A percentile compares a stretch with the other conserved stretches of the same genome.
These are phyloP conservation scores for Saccharomyces hybrid DNA, from an alignment of 1,139 yeast species.

Conservation along the genomic window DNA sequence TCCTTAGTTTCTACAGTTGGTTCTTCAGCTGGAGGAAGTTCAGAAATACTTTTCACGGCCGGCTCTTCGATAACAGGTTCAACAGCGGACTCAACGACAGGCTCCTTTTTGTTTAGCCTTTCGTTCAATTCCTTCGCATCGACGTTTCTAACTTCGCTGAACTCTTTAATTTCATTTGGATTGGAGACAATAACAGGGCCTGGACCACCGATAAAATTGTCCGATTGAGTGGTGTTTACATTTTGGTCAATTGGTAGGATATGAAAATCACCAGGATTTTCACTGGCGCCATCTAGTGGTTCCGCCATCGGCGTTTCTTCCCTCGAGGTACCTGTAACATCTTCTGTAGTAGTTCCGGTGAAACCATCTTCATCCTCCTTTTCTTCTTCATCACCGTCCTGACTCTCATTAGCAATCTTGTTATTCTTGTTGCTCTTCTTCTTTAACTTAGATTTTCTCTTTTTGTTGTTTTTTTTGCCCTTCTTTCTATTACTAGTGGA, in stretches of 20 bases:
- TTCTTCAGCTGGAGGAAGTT: background rate
- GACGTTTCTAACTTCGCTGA: slow-evolving; percentile 35
- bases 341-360: background rate
- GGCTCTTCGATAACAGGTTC: background rate
- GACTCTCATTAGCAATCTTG: background rate
- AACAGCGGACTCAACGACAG: background rate
- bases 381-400: background rate
- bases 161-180: slow-evolving; percentile 43
- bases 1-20: no score
- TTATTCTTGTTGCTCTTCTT: background rate
- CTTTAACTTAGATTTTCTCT: slow-evolving; percentile 2
- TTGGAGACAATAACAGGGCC: slow-evolving; percentile 38
- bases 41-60: background rate
- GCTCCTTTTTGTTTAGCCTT: slow-evolving; percentile 13
- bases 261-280: slow-evolving; percentile 1
- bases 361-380: background rate
- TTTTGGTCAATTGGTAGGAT: slow-evolving; percentile 2
- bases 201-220: slow-evolving; percentile 7
- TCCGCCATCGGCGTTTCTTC: background rate
- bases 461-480: slow-evolving; percentile 8
- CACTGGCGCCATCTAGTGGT: background rate
- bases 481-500: slow-evolving; percentile 10
- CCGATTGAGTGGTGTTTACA: slow-evolving; percentile 1
- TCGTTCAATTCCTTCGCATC: slow-evolving; percentile 20
- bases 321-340: background rate